These are phyloP conservation scores for Kwoniella sp. DNA, from an alignment of 768 basidiomycete genomes.

Conservation along the genomic window DNA sequence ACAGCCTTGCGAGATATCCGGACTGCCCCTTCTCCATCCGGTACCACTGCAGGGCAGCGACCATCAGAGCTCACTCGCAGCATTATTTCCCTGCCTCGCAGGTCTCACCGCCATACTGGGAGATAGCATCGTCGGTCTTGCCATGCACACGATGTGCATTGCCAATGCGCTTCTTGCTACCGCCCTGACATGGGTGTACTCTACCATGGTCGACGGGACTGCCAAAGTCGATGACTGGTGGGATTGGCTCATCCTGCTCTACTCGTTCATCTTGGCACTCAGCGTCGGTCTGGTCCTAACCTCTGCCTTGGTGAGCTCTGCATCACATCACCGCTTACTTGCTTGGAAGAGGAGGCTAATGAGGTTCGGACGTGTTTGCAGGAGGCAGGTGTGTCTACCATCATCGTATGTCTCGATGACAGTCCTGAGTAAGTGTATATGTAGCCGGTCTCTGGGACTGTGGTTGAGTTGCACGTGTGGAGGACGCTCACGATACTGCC, in stretches of 20 bases:
- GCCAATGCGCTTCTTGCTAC: slow-evolving; percentile 8
- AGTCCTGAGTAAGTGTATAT: slow-evolving; percentile 8
- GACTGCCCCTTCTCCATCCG: too few relatives aligned
- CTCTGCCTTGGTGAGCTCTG: slow-evolving; percentile 17
- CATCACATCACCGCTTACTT: too few relatives aligned
- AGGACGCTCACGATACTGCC: too few relatives aligned
- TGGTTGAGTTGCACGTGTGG: background rate
- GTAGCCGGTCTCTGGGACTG: background rate
- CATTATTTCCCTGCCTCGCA: background rate
- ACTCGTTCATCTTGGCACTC: slow-evolving; percentile 11
- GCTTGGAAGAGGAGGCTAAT: too few relatives aligned
- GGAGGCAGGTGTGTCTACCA: slow-evolving; percentile 20
- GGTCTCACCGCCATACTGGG: slow-evolving; percentile 6
- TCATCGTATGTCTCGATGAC: slow-evolving; percentile 14
- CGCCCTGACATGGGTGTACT: slow-evolving; percentile 8
- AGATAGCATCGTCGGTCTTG: slow-evolving; percentile 5
- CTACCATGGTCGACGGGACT: slow-evolving; percentile 3
- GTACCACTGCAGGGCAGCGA: too few relatives aligned
- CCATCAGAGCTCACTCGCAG: too few relatives aligned
- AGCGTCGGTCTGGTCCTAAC: slow-evolving; percentile 14
- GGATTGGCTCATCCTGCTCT: slow-evolving; percentile 18
- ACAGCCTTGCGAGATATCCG: too few relatives aligned
- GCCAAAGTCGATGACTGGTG: slow-evolving; percentile 7
- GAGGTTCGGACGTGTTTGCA: background rate
- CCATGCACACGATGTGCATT: slow-evolving; percentile 5